Base-by-base conservation (phyloP, 441 rosid species). In the Aquilaria agallochum region DNA sequence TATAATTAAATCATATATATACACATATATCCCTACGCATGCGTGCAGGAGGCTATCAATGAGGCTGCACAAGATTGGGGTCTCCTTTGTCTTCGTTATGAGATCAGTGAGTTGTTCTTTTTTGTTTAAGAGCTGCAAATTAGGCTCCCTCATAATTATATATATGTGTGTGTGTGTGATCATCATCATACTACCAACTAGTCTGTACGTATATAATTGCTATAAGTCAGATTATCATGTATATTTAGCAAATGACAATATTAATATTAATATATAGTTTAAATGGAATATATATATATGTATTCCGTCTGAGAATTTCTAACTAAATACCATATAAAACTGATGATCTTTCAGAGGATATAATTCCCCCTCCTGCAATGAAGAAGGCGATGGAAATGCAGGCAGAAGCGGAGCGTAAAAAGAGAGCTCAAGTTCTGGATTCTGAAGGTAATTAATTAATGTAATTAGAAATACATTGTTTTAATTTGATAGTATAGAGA, bases 381-480 rank as follows among this genome's bases (percentile, higher is more conserved):
- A 80, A 87, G 75, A 84, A 72, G 66, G 99, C 99, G 72, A 95
- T 91, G 99, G 99, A 89, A 71, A 85, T 89, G 97, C 99, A 95
- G 74, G 97, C 97, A 62, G 99, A 95, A 81, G 99, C 99, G 60
- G 99, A 95, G 67, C 95, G 96, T 65, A 95, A 81, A 75, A 89
- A 77, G 83, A 83, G 97, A 80, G 97, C 97, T 69, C 96, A 87
- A 75, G 78, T 95, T 75, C 91, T 91, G 52, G 94, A 94, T 63
- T 89, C 99, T 64, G 96, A 94, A 86, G 96, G 97, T 89, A 69
- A 69, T 6, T 34, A 34, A 34, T 34, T 3, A 34, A 3, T 70
- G 59, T 15, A 50, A 5, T 58, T 31, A 34, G 40, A 3, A 34
- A 34, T 34, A 34, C 27, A 20, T 20, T 1, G 1, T 20, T 20